These are phyloP conservation scores for Panaeolus papilionaceus DNA, from an alignment of 768 basidiomycete genomes.

Conservation along the genomic window DNA sequence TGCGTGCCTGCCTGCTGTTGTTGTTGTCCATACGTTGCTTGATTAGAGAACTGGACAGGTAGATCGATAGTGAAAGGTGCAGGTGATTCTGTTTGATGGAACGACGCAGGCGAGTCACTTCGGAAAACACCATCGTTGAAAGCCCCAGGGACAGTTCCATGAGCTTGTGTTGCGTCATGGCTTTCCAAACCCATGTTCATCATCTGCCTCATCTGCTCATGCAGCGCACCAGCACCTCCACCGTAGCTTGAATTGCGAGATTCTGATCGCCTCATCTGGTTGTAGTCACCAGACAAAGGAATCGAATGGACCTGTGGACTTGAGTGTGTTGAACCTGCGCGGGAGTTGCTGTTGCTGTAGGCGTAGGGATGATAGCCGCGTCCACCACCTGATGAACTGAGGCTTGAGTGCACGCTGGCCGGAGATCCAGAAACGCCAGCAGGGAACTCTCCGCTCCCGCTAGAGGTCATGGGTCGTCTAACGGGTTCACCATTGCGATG, in stretches of 20 bases:
- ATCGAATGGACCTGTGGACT: conserved; percentile 51
- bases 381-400: conserved; percentile 36
- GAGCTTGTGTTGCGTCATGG: conserved; percentile 6
- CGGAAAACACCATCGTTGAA: conserved; percentile 38
- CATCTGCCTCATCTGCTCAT: conserved; percentile 55
- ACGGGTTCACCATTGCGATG: conserved; percentile 57
- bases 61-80: conserved; percentile 44
- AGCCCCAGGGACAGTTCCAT: conserved; percentile 13
- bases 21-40: conserved; percentile 23
- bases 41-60: conserved; percentile 33
- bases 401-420: conserved; percentile 34
- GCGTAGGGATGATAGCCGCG: conserved; percentile 68
- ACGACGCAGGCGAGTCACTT: conserved; percentile 48
- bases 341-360: conserved; percentile 42
- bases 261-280: conserved; percentile 39
- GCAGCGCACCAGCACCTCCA: conserved; percentile 36
- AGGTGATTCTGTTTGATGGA: conserved; percentile 46
- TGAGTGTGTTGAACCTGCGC: conserved; percentile 49
- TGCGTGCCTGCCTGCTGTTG: conserved; percentile 15
- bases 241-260: conserved; percentile 48
- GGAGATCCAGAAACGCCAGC: conserved; percentile 40
- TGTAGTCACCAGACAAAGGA: conserved; percentile 37
- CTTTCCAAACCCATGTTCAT: conserved; percentile 34
- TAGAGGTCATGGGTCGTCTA: conserved; percentile 54
- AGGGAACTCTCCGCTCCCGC: conserved; percentile 41